These are phyloP conservation scores for Flueggea neowawraea DNA, from an alignment of 441 rosid species.

Conservation along the genomic window DNA sequence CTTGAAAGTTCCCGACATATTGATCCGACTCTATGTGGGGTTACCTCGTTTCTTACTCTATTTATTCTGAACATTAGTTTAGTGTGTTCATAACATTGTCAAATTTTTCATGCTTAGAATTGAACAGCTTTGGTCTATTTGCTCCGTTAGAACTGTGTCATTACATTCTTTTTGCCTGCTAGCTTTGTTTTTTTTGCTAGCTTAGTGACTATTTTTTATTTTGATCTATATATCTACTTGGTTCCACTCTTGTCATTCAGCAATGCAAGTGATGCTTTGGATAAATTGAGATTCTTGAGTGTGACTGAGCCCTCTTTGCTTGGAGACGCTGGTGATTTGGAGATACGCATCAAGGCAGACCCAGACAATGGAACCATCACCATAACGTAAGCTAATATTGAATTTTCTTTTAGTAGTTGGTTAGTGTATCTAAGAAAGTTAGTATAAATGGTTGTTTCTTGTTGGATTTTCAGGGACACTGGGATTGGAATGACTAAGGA, in stretches of 20 bases:
- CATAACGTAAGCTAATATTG: slow-evolving; percentile 41
- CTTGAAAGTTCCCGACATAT: too few relatives aligned
- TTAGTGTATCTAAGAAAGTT: neutral
- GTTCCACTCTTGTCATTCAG: slow-evolving; percentile 36
- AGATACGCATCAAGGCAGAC: slow-evolving; percentile 88
- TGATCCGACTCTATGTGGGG: too few relatives aligned
- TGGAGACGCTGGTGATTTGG: slow-evolving; percentile 87
- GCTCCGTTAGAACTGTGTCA: too few relatives aligned
- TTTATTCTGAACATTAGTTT: too few relatives aligned
- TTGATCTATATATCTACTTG: neutral
- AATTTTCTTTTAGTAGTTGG: neutral
- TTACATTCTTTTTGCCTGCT: too few relatives aligned
- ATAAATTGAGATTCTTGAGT: slow-evolving; percentile 91
- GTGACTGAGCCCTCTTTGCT: slow-evolving; percentile 92
- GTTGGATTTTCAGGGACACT: slow-evolving; percentile 61
- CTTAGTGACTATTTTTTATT: too few relatives aligned
- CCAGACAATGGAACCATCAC: slow-evolving; percentile 88
- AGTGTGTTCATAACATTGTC: too few relatives aligned
- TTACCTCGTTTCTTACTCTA: too few relatives aligned
- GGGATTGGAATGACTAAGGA: slow-evolving; percentile 98
- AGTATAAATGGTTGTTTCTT: slow-evolving; percentile 4
- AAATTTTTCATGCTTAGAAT: too few relatives aligned
- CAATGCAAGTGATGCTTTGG: slow-evolving; percentile 99
- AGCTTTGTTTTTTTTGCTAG: too few relatives aligned
- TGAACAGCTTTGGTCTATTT: too few relatives aligned